These are phyloP conservation scores for Colletotrichum truncatum DNA, from an alignment of 2,329 filamentous ascomycete species.

Conservation along the genomic window DNA sequence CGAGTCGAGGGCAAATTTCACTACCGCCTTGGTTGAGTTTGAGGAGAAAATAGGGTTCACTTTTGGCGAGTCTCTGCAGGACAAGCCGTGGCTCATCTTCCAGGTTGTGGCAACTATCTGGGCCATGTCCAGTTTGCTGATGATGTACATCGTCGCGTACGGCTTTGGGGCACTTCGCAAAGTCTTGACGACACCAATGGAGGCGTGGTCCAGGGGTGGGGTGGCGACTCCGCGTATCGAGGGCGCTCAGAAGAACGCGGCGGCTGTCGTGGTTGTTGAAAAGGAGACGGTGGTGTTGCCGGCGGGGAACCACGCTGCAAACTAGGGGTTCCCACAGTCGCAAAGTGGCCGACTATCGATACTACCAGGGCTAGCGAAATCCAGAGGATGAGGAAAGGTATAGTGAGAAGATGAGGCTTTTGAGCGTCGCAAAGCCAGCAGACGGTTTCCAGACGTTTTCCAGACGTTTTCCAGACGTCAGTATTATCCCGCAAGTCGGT, in stretches of 20 bases:
- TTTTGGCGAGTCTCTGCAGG: neutral
- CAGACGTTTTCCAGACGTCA: too few species aligned
- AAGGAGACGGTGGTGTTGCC: neutral
- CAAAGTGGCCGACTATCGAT: too few species aligned
- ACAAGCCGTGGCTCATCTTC: slow-evolving; percentile 1
- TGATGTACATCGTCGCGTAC: slow-evolving; percentile 6
- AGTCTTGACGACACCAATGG: slow-evolving; percentile 22
- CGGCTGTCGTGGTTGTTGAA: neutral
- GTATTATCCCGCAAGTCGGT: too few species aligned
- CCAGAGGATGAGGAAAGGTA: too few species aligned
- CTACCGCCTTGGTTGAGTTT: slow-evolving; percentile 5
- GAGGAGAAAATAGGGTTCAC: slow-evolving; percentile 3
- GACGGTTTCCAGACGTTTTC: too few species aligned
- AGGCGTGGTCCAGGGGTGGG: neutral
- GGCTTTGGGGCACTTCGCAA: slow-evolving; percentile 8
- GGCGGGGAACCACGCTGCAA: neutral
- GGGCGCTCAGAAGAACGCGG: neutral
- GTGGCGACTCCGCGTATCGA: neutral
- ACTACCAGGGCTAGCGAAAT: too few species aligned
- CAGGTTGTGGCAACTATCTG: neutral
- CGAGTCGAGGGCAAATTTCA: neutral
- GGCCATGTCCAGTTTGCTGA: neutral
- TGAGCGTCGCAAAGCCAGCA: too few species aligned
- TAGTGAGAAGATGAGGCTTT: too few species aligned
- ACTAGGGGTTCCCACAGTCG: too few species aligned